Evolutionary conservation across 2,329 filamentous ascomycete species (phyloP), one percentile per base, ranked within the genome.

Genomic region (Pseudogymnoascus sp.): DNA sequence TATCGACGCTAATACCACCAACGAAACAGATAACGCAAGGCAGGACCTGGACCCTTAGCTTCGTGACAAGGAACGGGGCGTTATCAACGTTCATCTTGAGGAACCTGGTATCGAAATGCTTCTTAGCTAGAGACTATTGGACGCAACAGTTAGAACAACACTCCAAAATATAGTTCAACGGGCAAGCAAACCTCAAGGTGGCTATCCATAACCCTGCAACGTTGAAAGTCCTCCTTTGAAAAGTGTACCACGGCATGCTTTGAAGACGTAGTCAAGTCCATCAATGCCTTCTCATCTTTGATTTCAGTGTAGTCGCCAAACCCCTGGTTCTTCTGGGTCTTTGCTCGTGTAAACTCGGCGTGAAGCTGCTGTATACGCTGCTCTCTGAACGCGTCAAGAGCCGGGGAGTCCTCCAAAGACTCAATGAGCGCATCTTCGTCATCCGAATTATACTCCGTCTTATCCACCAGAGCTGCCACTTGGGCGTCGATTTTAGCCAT

Each of bases 341-440:
- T 81, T 60, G 81, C 81, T 47, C 79, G 77, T 40, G 78, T 72
- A 65, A 82, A 78, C 70, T 85, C 83, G 42, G 77, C 76, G 70
- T 85, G 82, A 12, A 86, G 75, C 69, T 85, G 82, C 66, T 85
- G 80, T 62, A 85, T 77, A 39, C 83, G 77, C 67, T 80, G 78
- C 69, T 85, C 83, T 63, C 83, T 80, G 68, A 84, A 79, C 36
- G 79, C 81, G 67, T 81, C 78, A 34, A 85, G 70, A 5, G 79
- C 78, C 6, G 74, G 74, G 64, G 83, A 80, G 67, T 84, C 80
- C 61, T 79, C 79, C 47, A 85, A 78, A 64, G 81, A 79, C 14
- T 81, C 81, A 63, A 85, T 82, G 60, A 86, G 78, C 36, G 80
- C 81, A 73, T 85, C 83, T 73, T 85, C 83, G 66, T 83, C 80